Conservation (phyloP, 2,329 filamentous ascomycete species). For the Paraphoma sp. region DNA sequence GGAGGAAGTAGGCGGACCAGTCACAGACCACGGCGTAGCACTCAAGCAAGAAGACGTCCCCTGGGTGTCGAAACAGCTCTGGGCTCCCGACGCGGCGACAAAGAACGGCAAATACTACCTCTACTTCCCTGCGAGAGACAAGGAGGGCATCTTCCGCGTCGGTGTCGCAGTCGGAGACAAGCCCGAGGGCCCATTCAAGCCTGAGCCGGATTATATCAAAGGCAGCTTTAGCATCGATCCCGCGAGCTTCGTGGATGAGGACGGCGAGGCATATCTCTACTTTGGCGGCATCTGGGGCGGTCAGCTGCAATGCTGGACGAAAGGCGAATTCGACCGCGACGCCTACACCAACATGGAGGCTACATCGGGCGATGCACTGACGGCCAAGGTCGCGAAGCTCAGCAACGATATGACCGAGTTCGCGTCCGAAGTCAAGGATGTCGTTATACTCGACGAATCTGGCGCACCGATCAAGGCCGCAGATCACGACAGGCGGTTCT, state of each 20-base stretch:
- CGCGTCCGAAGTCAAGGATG: constrained; percentile 61
- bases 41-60: constrained; percentile 71
- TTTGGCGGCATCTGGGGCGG: constrained; percentile 84
- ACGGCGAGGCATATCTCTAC: constrained; percentile 71
- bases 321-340: constrained; percentile 62
- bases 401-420: constrained; percentile 71
- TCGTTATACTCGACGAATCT: constrained; percentile 70
- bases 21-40: constrained; percentile 76
- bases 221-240: constrained; percentile 81
- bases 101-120: constrained; percentile 77
- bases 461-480: constrained; percentile 65
- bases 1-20: constrained; percentile 61
- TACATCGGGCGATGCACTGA: constrained; percentile 59
- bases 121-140: constrained; percentile 78
- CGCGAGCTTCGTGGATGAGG: constrained; percentile 75
- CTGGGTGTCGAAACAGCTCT: constrained; percentile 80
- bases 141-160: constrained; percentile 73
- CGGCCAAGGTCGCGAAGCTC: constrained; percentile 71
- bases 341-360: constrained; percentile 38
- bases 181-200: constrained; percentile 73
- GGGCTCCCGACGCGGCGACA: constrained; percentile 77
- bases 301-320: constrained; percentile 77
- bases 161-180: constrained; percentile 70
- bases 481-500: constrained; percentile 78
- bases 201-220: constrained; percentile 69